These are phyloP conservation scores for Gymnopilus junonius DNA, from an alignment of 768 basidiomycete species.

Conservation along the genomic window DNA sequence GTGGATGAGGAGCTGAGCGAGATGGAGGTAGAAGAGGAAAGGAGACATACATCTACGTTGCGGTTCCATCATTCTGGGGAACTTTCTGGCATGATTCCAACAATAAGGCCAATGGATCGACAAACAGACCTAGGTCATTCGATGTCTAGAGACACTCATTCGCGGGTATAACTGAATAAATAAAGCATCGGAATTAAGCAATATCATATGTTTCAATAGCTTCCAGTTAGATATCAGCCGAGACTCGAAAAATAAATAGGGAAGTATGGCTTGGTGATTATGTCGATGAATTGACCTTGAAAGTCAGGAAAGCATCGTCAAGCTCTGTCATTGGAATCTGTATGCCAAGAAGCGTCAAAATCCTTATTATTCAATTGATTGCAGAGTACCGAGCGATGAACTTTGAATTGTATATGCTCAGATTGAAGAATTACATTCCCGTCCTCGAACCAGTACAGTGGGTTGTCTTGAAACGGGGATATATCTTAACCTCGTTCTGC, in stretches of 20 bases:
- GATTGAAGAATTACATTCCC: slow-evolving; percentile 2
- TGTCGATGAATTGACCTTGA: no score
- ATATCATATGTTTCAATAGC: no score
- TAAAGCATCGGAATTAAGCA: no score
- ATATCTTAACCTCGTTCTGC: not conserved
- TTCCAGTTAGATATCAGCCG: no score
- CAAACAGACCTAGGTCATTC: no score
- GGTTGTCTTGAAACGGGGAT: not conserved
- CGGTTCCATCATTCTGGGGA: not conserved
- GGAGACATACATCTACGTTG: not conserved
- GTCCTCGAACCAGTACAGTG: slow-evolving; percentile 2
- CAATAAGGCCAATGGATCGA: not conserved
- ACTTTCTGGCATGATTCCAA: not conserved
- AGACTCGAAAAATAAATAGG: no score
- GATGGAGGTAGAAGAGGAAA: not conserved
- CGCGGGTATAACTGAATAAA: not conserved
- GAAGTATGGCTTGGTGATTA: no score
- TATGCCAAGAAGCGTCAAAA: not conserved
- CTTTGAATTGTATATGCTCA: not conserved
- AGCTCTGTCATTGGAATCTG: not conserved
- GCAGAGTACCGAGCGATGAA: slow-evolving; percentile 1
- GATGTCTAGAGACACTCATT: not conserved
- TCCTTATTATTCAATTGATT: not conserved
- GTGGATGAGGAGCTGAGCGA: slow-evolving; percentile 4
- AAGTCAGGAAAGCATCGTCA: not conserved